Percentiles rank a stretch among this genome's conserved stretches.
phyloP scores from a whole-genome alignment of 768 basidiomycete species.

The Phlegmacium glaucopus region DNA sequence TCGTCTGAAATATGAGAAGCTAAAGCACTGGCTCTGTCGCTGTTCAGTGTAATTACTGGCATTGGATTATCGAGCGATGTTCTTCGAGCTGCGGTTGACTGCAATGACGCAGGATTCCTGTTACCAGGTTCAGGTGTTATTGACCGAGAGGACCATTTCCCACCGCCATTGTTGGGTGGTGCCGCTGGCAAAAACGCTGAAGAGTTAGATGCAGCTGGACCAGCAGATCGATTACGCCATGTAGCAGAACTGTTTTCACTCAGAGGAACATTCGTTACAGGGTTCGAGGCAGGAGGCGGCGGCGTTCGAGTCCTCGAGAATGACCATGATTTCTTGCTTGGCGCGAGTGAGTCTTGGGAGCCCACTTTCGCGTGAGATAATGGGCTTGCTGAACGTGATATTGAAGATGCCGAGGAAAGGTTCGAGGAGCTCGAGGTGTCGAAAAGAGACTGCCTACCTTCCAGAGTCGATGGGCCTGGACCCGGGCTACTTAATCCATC shows the following conservation, averaged over 20 bases:
- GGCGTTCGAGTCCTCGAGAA: slow-evolving; percentile 37
- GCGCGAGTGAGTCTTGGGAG: slow-evolving; percentile 19
- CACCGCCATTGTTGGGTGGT: slow-evolving; percentile 10
- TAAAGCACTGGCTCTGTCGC: too few species aligned
- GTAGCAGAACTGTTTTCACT: slow-evolving; percentile 27
- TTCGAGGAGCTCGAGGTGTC: slow-evolving; percentile 25
- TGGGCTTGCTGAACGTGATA: slow-evolving; percentile 9
- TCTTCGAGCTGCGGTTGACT: too few species aligned
- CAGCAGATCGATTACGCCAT: slow-evolving; percentile 31
- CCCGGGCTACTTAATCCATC: slow-evolving; percentile 20
- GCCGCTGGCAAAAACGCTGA: slow-evolving; percentile 37
- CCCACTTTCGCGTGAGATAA: slow-evolving; percentile 16
- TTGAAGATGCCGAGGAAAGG: slow-evolving; percentile 21
- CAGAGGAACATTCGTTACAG: slow-evolving; percentile 20
- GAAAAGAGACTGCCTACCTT: slow-evolving; percentile 17
- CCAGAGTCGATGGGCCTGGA: slow-evolving; percentile 31
- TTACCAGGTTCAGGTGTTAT: slow-evolving; percentile 10
- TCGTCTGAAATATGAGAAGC: too few species aligned
- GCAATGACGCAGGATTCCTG: too few species aligned
- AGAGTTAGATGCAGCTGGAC: slow-evolving; percentile 42
- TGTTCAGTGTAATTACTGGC: too few species aligned
- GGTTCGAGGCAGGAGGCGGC: slow-evolving; percentile 21
- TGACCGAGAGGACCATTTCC: slow-evolving; percentile 2
- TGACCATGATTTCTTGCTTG: slow-evolving; percentile 29
- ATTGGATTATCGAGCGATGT: too few species aligned